A percentile compares a stretch with the other conserved stretches of the same genome.
Evolutionary conservation across 192 early-diverging fungal genomes (phyloP).

Genomic region (Coemansia erecta): DNA sequence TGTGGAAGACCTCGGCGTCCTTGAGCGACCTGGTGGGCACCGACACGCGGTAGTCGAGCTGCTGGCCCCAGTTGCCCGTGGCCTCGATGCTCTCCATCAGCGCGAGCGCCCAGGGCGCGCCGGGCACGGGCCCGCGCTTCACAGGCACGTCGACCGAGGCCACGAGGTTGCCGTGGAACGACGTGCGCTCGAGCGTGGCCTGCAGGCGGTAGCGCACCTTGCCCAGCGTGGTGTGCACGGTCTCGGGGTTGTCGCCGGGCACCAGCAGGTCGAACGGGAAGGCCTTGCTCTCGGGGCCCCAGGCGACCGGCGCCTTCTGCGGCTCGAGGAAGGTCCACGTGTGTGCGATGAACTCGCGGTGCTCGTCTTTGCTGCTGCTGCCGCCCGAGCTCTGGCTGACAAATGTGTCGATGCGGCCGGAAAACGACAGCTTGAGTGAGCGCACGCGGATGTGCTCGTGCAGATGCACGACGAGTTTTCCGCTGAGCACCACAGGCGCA

Average conservation of each 20-base stretch:
- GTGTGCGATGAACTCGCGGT: slow-evolving; percentile 52
- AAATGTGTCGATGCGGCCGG: slow-evolving; percentile 50
- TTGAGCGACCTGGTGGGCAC: slow-evolving; percentile 56
- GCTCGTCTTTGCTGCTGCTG: slow-evolving; percentile 36
- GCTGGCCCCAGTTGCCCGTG: slow-evolving; percentile 45
- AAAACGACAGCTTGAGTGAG: slow-evolving; percentile 50
- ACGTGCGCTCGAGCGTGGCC: slow-evolving; percentile 55
- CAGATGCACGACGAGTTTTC: slow-evolving; percentile 51
- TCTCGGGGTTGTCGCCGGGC: slow-evolving; percentile 59
- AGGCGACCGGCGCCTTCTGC: slow-evolving; percentile 29
- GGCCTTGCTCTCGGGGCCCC: slow-evolving; percentile 30
- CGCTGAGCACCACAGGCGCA: slow-evolving; percentile 49
- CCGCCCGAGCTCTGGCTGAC: slow-evolving; percentile 42
- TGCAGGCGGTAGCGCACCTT: slow-evolving; percentile 52
- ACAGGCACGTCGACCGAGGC: slow-evolving; percentile 33
- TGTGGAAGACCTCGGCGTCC: slow-evolving; percentile 55
- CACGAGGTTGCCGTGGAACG: slow-evolving; percentile 53
- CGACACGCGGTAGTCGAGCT: slow-evolving; percentile 57
- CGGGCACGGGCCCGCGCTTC: slow-evolving; percentile 50
- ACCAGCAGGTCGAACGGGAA: slow-evolving; percentile 59
- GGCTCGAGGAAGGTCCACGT: slow-evolving; percentile 54
- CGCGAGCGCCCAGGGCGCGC: slow-evolving; percentile 50
- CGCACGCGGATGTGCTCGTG: slow-evolving; percentile 52
- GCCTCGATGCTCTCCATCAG: slow-evolving; percentile 55
- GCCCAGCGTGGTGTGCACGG: slow-evolving; percentile 52